Evolutionary conservation across 768 basidiomycete genomes (phyloP).

Genomic region (Psilocybe subaeruginosa): DNA sequence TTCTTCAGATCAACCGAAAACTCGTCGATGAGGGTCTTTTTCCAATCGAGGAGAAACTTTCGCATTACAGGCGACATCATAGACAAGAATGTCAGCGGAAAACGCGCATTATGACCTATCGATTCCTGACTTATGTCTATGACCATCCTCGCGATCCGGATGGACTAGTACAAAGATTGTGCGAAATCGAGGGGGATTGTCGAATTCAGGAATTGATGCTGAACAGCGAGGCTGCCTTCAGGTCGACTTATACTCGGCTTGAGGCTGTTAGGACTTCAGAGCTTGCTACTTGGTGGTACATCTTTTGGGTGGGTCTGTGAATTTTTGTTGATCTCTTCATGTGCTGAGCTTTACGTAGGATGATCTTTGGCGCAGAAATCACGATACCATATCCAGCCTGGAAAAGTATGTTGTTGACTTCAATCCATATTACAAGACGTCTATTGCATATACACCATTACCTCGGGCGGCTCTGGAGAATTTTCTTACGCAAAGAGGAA

Average conservation of each 20-base stretch:
- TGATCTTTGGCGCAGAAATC: conserved; percentile 75
- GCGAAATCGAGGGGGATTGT: conserved; percentile 53
- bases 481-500: conserved; percentile 65
- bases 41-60: conserved; percentile 48
- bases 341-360: conserved; percentile 44
- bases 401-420: conserved; percentile 58
- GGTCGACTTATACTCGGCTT: conserved; percentile 56
- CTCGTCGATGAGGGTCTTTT: conserved; percentile 47
- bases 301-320: conserved; percentile 63
- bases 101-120: conserved; percentile 55
- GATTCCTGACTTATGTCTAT: conserved; percentile 64
- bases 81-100: conserved; percentile 56
- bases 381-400: conserved; percentile 56
- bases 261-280: conserved; percentile 48
- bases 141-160: conserved; percentile 51
- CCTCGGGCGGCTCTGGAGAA: conserved; percentile 64
- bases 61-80: conserved; percentile 54
- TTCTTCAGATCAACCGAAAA: conserved; percentile 58
- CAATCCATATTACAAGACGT: conserved; percentile 70
- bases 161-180: conserved; percentile 45
- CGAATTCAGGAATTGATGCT: conserved; percentile 57
- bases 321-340: neutral
- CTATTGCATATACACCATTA: conserved; percentile 74
- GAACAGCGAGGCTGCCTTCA: conserved; percentile 47
- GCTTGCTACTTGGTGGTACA: conserved; percentile 74